Conservation (phyloP, 2,329 filamentous ascomycete species). For the Curvularia sp. region DNA sequence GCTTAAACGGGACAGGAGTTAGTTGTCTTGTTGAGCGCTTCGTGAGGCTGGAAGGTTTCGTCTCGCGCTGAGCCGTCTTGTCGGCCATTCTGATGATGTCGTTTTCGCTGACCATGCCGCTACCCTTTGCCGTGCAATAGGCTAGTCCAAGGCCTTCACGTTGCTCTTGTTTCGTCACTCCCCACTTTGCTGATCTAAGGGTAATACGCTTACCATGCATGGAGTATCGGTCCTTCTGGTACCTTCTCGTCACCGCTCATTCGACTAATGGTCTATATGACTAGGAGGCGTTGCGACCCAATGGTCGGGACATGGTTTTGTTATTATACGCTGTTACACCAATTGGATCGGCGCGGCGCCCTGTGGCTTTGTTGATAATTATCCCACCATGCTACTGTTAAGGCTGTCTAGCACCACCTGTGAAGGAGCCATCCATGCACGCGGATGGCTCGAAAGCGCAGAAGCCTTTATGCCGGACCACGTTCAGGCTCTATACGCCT, state of each 20-base stretch:
- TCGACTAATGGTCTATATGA: constrained; percentile 19
- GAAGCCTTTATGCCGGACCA: constrained; percentile 3
- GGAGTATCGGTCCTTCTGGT: constrained; percentile 33
- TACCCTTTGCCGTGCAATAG: constrained; percentile 5
- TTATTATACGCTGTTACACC: constrained; percentile 8
- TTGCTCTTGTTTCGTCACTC: constrained; percentile 24
- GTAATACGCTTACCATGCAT: constrained; percentile 24
- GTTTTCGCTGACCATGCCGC: constrained; percentile 11
- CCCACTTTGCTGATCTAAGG: constrained; percentile 24
- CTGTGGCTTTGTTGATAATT: constrained; percentile 11
- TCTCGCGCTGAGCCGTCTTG: constrained; percentile 15
- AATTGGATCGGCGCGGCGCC: constrained; percentile 13
- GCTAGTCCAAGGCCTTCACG: constrained; percentile 11
- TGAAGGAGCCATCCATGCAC: constrained; percentile 7
- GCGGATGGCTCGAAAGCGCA: not conserved
- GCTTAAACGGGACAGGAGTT: not conserved
- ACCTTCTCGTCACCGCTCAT: constrained; percentile 36
- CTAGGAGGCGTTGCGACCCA: constrained; percentile 20
- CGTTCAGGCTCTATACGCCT: constrained; percentile 3
- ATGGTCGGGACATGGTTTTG: constrained; percentile 13
- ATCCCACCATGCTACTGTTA: constrained; percentile 8
- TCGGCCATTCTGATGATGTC: constrained; percentile 10
- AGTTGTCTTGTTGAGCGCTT: constrained; percentile 1
- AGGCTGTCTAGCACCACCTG: constrained; percentile 8
- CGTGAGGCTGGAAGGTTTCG: constrained; percentile 19